Percentiles rank a stretch among this genome's conserved stretches.
Evolutionary conservation across 164 flowering plant species (phyloP).

Genomic region (Magnolia sinica): DNA sequence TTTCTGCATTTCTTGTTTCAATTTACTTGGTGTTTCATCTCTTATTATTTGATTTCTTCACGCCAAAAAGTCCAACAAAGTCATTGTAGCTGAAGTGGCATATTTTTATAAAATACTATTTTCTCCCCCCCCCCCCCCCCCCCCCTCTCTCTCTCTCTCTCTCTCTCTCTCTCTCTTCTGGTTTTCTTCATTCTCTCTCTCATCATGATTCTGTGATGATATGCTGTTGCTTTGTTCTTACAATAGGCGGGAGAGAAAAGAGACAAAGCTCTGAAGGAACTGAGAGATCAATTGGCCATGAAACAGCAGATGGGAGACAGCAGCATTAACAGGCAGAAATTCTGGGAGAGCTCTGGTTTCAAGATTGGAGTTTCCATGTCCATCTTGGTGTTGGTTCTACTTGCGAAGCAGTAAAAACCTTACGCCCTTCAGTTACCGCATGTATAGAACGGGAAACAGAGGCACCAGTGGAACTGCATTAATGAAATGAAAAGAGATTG

Average conservation of each 20-base stretch:
- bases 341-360: conserved; percentile 86
- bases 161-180: not conserved
- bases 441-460: not conserved
- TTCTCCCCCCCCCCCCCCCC: not conserved
- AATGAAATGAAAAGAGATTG: not conserved
- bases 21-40: not conserved
- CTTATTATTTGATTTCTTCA: too few relatives aligned
- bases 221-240: conserved; percentile 4
- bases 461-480: not conserved
- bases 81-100: too few relatives aligned
- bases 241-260: conserved; percentile 78
- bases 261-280: conserved; percentile 79
- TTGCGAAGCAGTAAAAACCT: conserved; percentile 59
- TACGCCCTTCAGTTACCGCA: not conserved
- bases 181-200: not conserved
- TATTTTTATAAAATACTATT: too few relatives aligned
- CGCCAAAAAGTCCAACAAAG: too few relatives aligned
- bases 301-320: conserved; percentile 36
- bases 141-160: not conserved
- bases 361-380: conserved; percentile 82
- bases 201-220: not conserved
- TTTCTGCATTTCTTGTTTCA: not conserved
- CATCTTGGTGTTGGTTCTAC: conserved; percentile 73
- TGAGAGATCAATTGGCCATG: conserved; percentile 62
- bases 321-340: conserved; percentile 46